Conservation (phyloP, 345 rosid species). For the Bruguiera gymnorhiza region DNA sequence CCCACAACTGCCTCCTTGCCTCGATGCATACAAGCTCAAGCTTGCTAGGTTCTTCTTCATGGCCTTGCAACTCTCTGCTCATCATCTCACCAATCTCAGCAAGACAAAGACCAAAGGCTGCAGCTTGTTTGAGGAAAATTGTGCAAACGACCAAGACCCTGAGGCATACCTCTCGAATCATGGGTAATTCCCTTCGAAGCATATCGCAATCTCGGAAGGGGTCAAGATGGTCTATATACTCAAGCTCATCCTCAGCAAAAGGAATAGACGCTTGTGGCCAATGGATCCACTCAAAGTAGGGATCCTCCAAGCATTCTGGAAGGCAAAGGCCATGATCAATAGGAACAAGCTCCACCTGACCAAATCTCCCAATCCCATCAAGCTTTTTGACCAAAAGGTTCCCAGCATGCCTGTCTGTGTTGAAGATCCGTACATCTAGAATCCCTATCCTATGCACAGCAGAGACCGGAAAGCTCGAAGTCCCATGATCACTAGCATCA, state of each 20-base stretch:
- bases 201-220: conserved; percentile 41
- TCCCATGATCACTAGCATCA: conserved; percentile 51
- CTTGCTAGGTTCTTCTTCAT: conserved; percentile 40
- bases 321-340: conserved; percentile 51
- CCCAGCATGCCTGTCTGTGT: conserved; percentile 45
- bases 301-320: conserved; percentile 46
- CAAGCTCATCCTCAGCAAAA: conserved; percentile 43
- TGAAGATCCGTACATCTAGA: conserved; percentile 37
- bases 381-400: conserved; percentile 42
- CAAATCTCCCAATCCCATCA: conserved; percentile 32
- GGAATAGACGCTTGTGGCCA: conserved; percentile 54
- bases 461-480: conserved; percentile 43
- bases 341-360: conserved; percentile 38
- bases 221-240: conserved; percentile 33
- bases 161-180: conserved; percentile 40
- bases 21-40: conserved; percentile 41
- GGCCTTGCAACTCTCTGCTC: conserved; percentile 44
- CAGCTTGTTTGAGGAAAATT: conserved; percentile 38
- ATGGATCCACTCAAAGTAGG: conserved; percentile 47
- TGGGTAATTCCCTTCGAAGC: conserved; percentile 42
- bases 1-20: conserved; percentile 28
- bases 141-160: conserved; percentile 41
- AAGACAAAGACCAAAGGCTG: conserved; percentile 34
- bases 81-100: conserved; percentile 50
- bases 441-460: conserved; percentile 43